Percentiles rank a stretch among this genome's conserved stretches.
These are phyloP conservation scores for Blastobotrys chiropterorum DNA, from an alignment of 805 yeast genomes.

Conservation along the genomic window DNA sequence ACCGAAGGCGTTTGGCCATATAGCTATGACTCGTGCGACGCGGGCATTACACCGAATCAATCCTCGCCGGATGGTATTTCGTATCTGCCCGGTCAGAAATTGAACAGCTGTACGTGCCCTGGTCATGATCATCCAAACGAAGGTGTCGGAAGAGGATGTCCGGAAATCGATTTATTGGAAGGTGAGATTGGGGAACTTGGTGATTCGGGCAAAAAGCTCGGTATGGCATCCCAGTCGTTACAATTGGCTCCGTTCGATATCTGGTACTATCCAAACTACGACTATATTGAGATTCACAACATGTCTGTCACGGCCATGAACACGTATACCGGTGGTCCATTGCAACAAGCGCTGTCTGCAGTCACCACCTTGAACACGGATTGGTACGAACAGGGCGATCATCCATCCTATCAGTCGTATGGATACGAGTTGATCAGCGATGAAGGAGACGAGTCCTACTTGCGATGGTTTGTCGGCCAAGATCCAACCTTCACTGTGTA, in stretches of 20 bases:
- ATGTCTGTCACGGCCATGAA: slow-evolving; percentile 69
- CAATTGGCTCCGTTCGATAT: slow-evolving; percentile 93
- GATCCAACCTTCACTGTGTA: slow-evolving; percentile 68
- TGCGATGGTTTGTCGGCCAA: slow-evolving; percentile 82
- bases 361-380: slow-evolving; percentile 67
- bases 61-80: slow-evolving; percentile 85
- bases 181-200: slow-evolving; percentile 46
- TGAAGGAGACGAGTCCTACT: slow-evolving; percentile 55
- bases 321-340: slow-evolving; percentile 86
- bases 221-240: slow-evolving; percentile 84
- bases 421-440: slow-evolving; percentile 77
- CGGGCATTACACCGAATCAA: slow-evolving; percentile 92
- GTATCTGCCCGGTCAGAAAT: slow-evolving; percentile 76
- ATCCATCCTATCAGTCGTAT: slow-evolving; percentile 58
- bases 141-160: slow-evolving; percentile 90
- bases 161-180: slow-evolving; percentile 90
- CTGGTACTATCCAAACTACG: slow-evolving; percentile 90
- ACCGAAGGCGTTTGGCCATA: slow-evolving; percentile 97
- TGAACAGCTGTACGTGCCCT: slow-evolving; percentile 71
- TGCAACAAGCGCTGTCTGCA: slow-evolving; percentile 88
- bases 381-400: slow-evolving; percentile 69
- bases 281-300: slow-evolving; percentile 69
- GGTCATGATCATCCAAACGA: slow-evolving; percentile 83
- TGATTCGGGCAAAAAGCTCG: slow-evolving; percentile 40
- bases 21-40: slow-evolving; percentile 79